Base-by-base conservation (phyloP, 257 asterid genomes). In the Solanum lycopersicoides region DNA sequence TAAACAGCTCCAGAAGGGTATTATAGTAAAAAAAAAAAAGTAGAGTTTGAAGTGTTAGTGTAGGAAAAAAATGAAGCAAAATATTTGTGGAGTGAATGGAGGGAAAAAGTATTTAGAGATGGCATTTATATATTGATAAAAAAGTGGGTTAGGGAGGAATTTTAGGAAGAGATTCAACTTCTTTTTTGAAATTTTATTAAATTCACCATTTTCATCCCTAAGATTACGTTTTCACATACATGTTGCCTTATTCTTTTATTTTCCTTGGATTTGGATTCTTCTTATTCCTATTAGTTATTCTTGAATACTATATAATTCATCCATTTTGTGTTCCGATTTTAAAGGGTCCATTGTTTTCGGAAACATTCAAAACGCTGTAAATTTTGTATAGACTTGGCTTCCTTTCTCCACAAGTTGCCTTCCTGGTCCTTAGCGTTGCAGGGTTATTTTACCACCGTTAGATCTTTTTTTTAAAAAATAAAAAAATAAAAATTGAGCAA, bases 191-290 rank as follows among this genome's bases (percentile, higher is more conserved):
- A 66, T 45, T 82, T 21, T 60, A 21, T 60, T 60, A 21, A 20
- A 20, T 35, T 72, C 13, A 25, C 69, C 21, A 32, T 50, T 50
- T 79, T 7, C 30, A 79, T 30, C 39, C 37, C 53, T 86, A 44
- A 16, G 80, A 71, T 88, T 84, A 90, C 88, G 91, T 8, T 86
- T 91, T 89, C 92, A 89, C 89, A 92, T 89, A 88, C 88, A 86
- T 86, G 76, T 79, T 80, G 88, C 89, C 86, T 91, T 86, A 88
- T 30, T 44, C 56, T 12, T 23, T 34, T 72, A 14, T 14, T 45
- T 44, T 18, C n/a, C 72, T 25, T 37, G 82, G 85, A 85, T 73
- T 63, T 74, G 28, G 82, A 79, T 72, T 88, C 84, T 37, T 44
- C 56, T 83, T 88, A 65, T 63, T 83, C 74, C 1, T 65, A 23